Percentiles rank a stretch among this genome's conserved stretches.
Conservation (phyloP, 805 yeast genomes). For the Starmerella cellae region DNA sequence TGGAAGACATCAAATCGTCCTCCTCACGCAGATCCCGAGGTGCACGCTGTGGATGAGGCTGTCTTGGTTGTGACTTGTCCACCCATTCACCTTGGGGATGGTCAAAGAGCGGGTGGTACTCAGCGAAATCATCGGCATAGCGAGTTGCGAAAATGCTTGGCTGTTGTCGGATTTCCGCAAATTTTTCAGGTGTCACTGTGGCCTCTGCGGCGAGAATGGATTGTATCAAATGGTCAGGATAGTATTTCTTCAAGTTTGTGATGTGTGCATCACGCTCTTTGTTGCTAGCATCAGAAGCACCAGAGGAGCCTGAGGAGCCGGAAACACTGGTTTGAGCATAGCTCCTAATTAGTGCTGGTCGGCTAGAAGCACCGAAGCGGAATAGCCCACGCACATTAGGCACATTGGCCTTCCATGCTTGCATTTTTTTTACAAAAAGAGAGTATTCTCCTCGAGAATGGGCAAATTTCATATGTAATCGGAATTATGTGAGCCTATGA, state of each 20-base stretch:
- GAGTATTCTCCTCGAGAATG: no score
- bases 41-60: conserved; percentile 41
- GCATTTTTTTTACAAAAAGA: background rate
- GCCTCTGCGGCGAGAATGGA: conserved; percentile 73
- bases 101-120: conserved; percentile 67
- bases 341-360: no score
- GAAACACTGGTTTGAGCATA: background rate
- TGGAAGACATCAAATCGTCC: conserved; percentile 26
- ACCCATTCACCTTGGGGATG: conserved; percentile 37
- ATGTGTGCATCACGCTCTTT: conserved; percentile 32
- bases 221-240: conserved; percentile 68
- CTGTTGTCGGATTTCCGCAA: conserved; percentile 34
- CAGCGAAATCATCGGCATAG: conserved; percentile 55
- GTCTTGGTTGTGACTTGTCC: conserved; percentile 41
- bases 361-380: background rate
- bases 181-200: conserved; percentile 51
- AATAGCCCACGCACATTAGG: background rate
- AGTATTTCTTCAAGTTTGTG: conserved; percentile 54
- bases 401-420: background rate
- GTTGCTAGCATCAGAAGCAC: background rate
- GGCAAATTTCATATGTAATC: no score
- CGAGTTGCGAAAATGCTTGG: conserved; percentile 53
- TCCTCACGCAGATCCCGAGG: conserved; percentile 34
- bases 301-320: background rate
- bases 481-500: no score